Evolutionary conservation across 2,329 filamentous ascomycete species (phyloP).

Genomic region (Ophiostoma novo-ulmi): DNA sequence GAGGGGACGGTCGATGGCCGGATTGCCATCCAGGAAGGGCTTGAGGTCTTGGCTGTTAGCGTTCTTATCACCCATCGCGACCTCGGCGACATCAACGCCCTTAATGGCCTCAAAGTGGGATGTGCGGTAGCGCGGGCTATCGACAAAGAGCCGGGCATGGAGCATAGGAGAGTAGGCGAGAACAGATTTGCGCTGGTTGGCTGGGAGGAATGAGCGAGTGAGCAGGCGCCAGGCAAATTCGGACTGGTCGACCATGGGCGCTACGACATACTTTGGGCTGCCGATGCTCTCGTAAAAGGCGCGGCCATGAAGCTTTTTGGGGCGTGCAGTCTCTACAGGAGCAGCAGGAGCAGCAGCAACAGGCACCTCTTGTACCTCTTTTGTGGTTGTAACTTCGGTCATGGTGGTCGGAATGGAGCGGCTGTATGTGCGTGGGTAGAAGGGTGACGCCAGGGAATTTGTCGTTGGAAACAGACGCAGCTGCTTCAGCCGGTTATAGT

Average conservation of each 20-base stretch:
- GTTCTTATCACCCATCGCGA: constrained; percentile 34
- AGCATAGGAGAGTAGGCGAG: constrained; percentile 95
- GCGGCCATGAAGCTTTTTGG: constrained; percentile 68
- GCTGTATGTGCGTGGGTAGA: constrained; percentile 17
- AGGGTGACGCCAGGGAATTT: not conserved
- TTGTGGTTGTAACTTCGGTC: constrained; percentile 16
- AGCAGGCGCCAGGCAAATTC: constrained; percentile 98
- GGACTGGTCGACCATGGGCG: constrained; percentile 97
- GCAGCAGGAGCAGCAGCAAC: constrained; percentile 16
- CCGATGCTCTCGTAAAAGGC: constrained; percentile 95
- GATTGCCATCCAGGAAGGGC: constrained; percentile 72
- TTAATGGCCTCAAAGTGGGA: constrained; percentile 70
- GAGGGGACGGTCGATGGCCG: constrained; percentile 74
- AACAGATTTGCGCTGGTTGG: constrained; percentile 58
- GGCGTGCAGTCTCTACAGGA: constrained; percentile 18
- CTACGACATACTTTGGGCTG: constrained; percentile 82
- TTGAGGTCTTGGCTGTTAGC: constrained; percentile 31
- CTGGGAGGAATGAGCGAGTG: constrained; percentile 81
- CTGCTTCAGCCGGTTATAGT: not conserved
- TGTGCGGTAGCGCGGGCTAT: constrained; percentile 69
- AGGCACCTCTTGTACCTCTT: constrained; percentile 7
- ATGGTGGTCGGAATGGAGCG: constrained; percentile 23
- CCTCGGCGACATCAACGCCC: not conserved
- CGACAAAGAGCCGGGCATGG: constrained; percentile 81
- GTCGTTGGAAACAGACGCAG: not conserved